Percentiles rank a stretch among this genome's conserved stretches.
These are phyloP conservation scores for Gymnopilus dilepis DNA, from an alignment of 768 basidiomycete species.

Conservation along the genomic window DNA sequence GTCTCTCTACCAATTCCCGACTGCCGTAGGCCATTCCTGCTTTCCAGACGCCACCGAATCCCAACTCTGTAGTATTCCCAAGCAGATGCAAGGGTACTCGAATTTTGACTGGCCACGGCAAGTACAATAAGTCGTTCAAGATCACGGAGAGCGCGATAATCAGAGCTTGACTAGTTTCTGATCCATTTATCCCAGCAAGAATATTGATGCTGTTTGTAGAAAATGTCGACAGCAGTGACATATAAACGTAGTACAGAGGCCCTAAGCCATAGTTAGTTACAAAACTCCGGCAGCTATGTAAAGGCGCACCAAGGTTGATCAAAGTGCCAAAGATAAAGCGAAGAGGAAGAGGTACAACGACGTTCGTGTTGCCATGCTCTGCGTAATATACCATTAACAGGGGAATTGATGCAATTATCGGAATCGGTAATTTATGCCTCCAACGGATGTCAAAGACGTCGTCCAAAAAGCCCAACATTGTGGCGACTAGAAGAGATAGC, in stretches of 20 bases:
- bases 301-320: conserved; percentile 80
- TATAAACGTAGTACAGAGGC: conserved; percentile 94
- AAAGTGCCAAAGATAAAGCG: conserved; percentile 75
- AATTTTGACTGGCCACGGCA: conserved; percentile 86
- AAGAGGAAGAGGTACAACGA: conserved; percentile 89
- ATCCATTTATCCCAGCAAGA: conserved; percentile 95
- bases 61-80: conserved; percentile 67
- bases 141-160: conserved; percentile 92
- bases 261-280: conserved; percentile 49
- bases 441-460: conserved; percentile 99
- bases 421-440: conserved; percentile 97
- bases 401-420: conserved; percentile 93
- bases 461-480: conserved; percentile 93
- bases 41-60: conserved; percentile 79
- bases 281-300: neutral
- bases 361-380: conserved; percentile 89
- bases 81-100: conserved; percentile 73
- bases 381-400: conserved; percentile 96
- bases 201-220: conserved; percentile 99
- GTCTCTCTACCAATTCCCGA: conserved; percentile 85
- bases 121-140: conserved; percentile 90
- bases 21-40: conserved; percentile 89
- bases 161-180: conserved; percentile 92
- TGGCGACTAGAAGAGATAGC: conserved; percentile 90
- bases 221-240: conserved; percentile 95